Evolutionary conservation across 2,329 filamentous ascomycete genomes (phyloP).

Genomic region (Eutypella sp.): DNA sequence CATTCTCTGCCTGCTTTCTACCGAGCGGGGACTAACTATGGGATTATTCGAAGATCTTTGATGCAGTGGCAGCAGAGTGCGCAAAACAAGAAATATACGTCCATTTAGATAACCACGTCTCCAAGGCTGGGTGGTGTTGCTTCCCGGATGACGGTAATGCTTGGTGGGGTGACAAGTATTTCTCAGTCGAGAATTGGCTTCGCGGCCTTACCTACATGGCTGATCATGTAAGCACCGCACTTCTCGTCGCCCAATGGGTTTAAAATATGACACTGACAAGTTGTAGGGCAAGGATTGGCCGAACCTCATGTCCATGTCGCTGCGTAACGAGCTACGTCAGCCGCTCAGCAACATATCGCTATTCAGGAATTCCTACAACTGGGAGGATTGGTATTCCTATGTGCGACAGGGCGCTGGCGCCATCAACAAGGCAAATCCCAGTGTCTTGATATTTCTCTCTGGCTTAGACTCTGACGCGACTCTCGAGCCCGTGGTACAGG

Average conservation of each 20-base stretch:
- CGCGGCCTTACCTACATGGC: conserved; percentile 58
- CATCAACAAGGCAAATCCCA: conserved; percentile 45
- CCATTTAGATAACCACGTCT: conserved; percentile 58
- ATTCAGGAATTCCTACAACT: conserved; percentile 40
- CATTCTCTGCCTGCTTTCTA: background rate
- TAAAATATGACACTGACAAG: background rate
- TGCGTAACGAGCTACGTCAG: conserved; percentile 49
- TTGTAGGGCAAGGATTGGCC: conserved; percentile 39
- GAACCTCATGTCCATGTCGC: conserved; percentile 42
- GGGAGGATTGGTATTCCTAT: conserved; percentile 50
- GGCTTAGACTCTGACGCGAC: conserved; percentile 52
- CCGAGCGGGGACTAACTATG: background rate
- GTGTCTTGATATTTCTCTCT: conserved; percentile 52
- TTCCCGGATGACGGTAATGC: conserved; percentile 48
- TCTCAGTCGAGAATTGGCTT: conserved; percentile 54
- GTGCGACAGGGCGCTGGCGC: conserved; percentile 44
- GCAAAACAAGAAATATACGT: conserved; percentile 51
- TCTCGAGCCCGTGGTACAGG: conserved; percentile 45
- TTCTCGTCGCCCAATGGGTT: background rate
- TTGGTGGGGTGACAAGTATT: conserved; percentile 59
- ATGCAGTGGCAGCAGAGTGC: conserved; percentile 56
- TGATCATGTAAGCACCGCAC: conserved; percentile 33
- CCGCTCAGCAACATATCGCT: conserved; percentile 29
- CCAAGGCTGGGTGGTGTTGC: conserved; percentile 55
- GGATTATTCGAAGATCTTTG: conserved; percentile 41